phyloP scores from a whole-genome alignment of 345 rosid species.

The Corchorus olitorius region DNA sequence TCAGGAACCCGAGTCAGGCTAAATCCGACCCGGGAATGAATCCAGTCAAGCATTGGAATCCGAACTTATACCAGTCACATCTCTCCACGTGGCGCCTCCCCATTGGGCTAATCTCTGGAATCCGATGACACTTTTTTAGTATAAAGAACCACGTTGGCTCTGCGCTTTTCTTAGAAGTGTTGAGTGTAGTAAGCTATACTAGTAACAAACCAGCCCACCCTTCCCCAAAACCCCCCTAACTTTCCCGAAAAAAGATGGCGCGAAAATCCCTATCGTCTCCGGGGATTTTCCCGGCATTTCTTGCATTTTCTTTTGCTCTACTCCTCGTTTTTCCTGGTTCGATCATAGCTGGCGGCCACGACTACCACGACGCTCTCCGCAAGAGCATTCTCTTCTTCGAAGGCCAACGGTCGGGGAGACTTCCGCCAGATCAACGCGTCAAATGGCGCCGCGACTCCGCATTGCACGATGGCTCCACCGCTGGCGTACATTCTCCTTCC shows the following conservation, averaged over 20 bases:
- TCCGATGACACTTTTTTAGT: constrained; percentile 61
- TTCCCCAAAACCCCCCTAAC: not conserved
- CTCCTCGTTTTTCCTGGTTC: constrained; percentile 31
- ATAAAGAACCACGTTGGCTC: constrained; percentile 43
- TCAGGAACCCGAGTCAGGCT: not conserved
- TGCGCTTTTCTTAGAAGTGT: constrained; percentile 7
- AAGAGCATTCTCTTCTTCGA: constrained; percentile 92
- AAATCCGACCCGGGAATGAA: constrained; percentile 20
- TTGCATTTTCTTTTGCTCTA: constrained; percentile 26
- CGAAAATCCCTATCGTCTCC: constrained; percentile 41
- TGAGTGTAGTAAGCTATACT: not conserved
- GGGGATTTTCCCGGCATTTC: constrained; percentile 31
- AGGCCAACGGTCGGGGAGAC: constrained; percentile 90
- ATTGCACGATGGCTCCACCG: constrained; percentile 75
- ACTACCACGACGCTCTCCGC: constrained; percentile 79
- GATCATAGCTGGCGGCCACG: constrained; percentile 40
- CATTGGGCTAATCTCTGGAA: constrained; percentile 55
- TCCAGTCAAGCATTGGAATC: constrained; percentile 57
- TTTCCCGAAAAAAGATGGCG: constrained; percentile 56
- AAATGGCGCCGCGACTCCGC: constrained; percentile 92
- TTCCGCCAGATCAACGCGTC: constrained; percentile 76
- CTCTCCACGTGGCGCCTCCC: constrained; percentile 49
- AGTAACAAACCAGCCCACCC: not conserved
- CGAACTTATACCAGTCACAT: constrained; percentile 29
- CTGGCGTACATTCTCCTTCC: constrained; percentile 39